Conservation (phyloP, 148 eudicot species). For the Camellia japonica region DNA sequence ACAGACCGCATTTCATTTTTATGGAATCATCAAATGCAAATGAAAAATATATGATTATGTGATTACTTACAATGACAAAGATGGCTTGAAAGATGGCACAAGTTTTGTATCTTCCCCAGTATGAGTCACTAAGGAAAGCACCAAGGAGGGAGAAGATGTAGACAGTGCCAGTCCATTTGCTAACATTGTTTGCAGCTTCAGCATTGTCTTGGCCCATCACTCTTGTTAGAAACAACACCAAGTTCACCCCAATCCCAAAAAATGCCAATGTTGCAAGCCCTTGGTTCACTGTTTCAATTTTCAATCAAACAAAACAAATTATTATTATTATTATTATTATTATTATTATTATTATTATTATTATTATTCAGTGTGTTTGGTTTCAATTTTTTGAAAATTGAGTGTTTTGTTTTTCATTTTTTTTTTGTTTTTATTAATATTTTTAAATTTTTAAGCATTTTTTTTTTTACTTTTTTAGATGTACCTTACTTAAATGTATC, state of each 20-base stretch:
- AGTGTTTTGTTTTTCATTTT: too few species aligned
- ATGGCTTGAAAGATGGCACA: slow-evolving; percentile 72
- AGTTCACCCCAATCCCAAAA: slow-evolving; percentile 70
- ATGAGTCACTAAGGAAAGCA: slow-evolving; percentile 78
- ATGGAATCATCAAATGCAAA: too few species aligned
- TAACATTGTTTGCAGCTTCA: slow-evolving; percentile 70
- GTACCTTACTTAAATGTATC: too few species aligned
- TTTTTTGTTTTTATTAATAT: too few species aligned
- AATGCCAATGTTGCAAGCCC: slow-evolving; percentile 74
- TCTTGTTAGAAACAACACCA: slow-evolving; percentile 68
- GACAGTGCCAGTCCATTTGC: slow-evolving; percentile 87
- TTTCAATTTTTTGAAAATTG: too few species aligned
- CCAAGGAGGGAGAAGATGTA: slow-evolving; percentile 70
- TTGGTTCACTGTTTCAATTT: slow-evolving; percentile 56
- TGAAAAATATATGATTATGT: neutral
- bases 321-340: neutral
- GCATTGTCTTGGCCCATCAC: slow-evolving; percentile 73
- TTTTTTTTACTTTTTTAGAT: too few species aligned
- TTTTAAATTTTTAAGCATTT: too few species aligned
- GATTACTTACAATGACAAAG: slow-evolving; percentile 47
- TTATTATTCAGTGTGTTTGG: too few species aligned
- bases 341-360: neutral
- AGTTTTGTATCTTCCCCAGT: slow-evolving; percentile 73
- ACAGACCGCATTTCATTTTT: too few species aligned
- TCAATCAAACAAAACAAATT: neutral